Conservation (phyloP, 1,284 basidiomycete genomes). For the Pascua sp. region DNA sequence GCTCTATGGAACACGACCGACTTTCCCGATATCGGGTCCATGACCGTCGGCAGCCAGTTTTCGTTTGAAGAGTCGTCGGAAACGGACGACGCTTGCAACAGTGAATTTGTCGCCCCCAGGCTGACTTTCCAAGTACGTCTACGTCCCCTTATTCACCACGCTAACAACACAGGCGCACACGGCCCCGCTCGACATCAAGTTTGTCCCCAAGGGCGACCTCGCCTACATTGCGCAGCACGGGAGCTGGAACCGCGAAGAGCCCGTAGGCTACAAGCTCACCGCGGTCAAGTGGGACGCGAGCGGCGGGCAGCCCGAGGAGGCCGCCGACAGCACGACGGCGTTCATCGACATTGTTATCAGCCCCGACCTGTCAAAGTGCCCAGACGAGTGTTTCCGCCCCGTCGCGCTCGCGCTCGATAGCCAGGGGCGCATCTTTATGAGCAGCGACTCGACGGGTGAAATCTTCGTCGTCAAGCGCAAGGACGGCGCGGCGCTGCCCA, state of each 20-base stretch:
- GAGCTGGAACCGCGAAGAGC: slow-evolving; percentile 14
- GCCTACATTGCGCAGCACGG: slow-evolving; percentile 14
- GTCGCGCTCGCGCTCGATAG: slow-evolving; percentile 12
- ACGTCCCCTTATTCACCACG: too few species aligned
- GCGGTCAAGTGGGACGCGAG: neutral
- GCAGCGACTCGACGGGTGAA: slow-evolving; percentile 14
- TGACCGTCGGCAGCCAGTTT: slow-evolving; percentile 9
- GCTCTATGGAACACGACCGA: slow-evolving; percentile 6
- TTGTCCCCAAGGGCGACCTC: slow-evolving; percentile 3
- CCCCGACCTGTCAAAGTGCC: slow-evolving; percentile 8
- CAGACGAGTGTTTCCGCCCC: slow-evolving; percentile 11
- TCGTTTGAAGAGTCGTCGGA: neutral
- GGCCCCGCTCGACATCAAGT: slow-evolving; percentile 14
- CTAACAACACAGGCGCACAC: slow-evolving; percentile 8
- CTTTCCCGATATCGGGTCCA: slow-evolving; percentile 1
- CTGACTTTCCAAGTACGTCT: slow-evolving; percentile 2
- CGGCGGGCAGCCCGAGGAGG: slow-evolving; percentile 1
- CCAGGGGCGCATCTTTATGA: slow-evolving; percentile 7
- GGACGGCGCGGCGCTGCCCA: neutral
- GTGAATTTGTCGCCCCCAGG: neutral
- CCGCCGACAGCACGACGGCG: neutral
- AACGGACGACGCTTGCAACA: slow-evolving; percentile 7
- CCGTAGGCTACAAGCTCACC: slow-evolving; percentile 7
- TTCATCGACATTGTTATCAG: slow-evolving; percentile 3
- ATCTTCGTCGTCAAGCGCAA: slow-evolving; percentile 8